Evolutionary conservation across 2,329 filamentous ascomycete genomes (phyloP), one percentile per base, ranked within the genome.

Genomic region (Trichoderma sp.): DNA sequence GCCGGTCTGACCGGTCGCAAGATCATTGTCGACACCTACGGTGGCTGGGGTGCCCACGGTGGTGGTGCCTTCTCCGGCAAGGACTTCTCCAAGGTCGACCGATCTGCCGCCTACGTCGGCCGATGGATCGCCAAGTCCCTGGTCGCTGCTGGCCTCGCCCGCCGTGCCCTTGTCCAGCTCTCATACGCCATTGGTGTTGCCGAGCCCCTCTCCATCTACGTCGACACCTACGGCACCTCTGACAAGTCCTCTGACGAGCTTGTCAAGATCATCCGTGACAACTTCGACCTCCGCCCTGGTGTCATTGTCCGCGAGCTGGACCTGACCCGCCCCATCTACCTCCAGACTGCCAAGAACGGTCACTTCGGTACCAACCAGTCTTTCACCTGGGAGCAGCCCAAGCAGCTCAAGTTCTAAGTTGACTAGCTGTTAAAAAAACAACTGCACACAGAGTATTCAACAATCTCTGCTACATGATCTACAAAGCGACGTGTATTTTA

Each of bases 11-110:
- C 96, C 74, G 96, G 96, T 83, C 94, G 96, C 80, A 99, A 99
- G 91, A 99, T 99, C 89, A 91, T 97, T 75, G 96, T 99, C 82
- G 96, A 99, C 86, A 98, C 96, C 83, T 99, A 99, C 86, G 96
- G 96, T 87, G 96, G 96, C 79, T 98, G 96, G 96, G 96, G 96
- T 86, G 96, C 96, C 77, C 96, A 99, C 88, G 96, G 96, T 88
- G 96, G 96, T 88, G 96, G 96, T 91, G 96, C 96, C 83, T 99
- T 99, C 92, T 98, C 96, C 78, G 96, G 96, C 79, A 99, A 99
- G 91, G 96, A 99, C 84, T 99, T 97, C 90, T 97, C 94, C 89
- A 99, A 99, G 90, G 96, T 99, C 84, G 96, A 99, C 82, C 93
- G 96, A 78, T 98, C 96, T 66, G 96, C 96, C 75, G 96, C 96